These are phyloP conservation scores for Saturnispora sanitii DNA, from an alignment of 805 yeast genomes.

Conservation along the genomic window DNA sequence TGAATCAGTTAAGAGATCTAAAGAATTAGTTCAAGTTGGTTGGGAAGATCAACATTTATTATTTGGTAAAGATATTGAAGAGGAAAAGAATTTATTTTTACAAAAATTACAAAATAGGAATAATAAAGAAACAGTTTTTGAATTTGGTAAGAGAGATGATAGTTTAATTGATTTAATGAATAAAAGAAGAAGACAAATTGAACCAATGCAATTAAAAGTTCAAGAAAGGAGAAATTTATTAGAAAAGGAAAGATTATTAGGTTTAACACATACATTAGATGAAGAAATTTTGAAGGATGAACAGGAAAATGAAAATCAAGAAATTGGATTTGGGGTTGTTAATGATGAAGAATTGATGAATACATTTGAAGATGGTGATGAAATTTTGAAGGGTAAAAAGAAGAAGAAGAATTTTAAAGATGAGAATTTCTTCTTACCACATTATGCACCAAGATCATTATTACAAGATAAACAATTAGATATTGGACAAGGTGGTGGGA, in stretches of 20 bases:
- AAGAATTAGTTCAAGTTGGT: conserved; percentile 60
- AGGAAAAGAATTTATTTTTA: conserved; percentile 62
- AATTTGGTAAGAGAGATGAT: conserved; percentile 63
- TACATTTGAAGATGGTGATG: conserved; percentile 46
- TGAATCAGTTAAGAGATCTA: conserved; percentile 78
- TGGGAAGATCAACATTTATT: conserved; percentile 87
- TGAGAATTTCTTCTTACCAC: conserved; percentile 58
- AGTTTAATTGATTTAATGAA: conserved; percentile 76
- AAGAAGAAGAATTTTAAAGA: conserved; percentile 18
- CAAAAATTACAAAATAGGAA: conserved; percentile 60
- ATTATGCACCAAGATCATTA: conserved; percentile 68
- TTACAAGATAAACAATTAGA: conserved; percentile 72
- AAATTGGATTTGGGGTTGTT: conserved; percentile 28
- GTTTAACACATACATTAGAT: conserved; percentile 61
- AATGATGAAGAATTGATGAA: conserved; percentile 39
- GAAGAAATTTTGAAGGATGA: conserved; percentile 53
- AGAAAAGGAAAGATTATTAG: conserved; percentile 67
- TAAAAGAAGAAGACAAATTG: conserved; percentile 75
- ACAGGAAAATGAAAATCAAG: conserved; percentile 28
- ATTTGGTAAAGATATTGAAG: conserved; percentile 67
- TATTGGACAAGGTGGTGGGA: conserved; percentile 40
- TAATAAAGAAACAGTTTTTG: conserved; percentile 88
- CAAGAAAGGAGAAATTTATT: conserved; percentile 56
- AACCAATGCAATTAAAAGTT: conserved; percentile 66
- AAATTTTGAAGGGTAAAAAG: conserved; percentile 15